Base-by-base conservation (phyloP, 2,329 filamentous ascomycete genomes). In the Chaetomium sp. region DNA sequence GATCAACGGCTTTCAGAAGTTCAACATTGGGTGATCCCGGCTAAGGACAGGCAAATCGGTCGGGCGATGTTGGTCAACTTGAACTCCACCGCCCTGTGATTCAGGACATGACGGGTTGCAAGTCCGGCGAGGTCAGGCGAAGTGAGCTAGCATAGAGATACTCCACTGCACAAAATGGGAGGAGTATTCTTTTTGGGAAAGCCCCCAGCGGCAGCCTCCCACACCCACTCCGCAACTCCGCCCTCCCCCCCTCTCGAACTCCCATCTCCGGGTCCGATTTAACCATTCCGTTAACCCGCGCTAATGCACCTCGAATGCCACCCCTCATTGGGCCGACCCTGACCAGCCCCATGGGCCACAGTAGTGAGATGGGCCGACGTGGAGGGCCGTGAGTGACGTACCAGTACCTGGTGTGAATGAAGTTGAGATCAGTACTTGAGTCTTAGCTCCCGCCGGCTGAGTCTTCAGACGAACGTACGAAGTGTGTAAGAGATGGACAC, bases 1-100 rank as follows among this genome's bases (percentile, higher is more conserved):
- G n/a, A 78, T 78, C 25, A 71, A 71, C 50, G 73, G 72, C 1
- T 77, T 78, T 60, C 72, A 75, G 54, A 73, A 71, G 10, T 71
- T 76, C 64, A 72, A 74, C 50, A 67, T 76, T 23, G 64, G 61
- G 6, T 65, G 31, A 6, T 31, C 25, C 27, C 10, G 31, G 13
- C 1, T 27, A 42, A 49, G 33, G 35, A 31, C 35, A 35, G 35
- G 23, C 50, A 23, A 13, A 21, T 42, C 47, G 19, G 16, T 16
- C 23, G 27, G 27, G 2, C 21, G 31, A 25, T 16, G 10, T 29
- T n/a, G 21, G 47, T 23, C 29, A 35, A 25, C 23, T n/a, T 13
- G n/a, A 21, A 47, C 45, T 23, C 23, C 38, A 47, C 33, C 6
- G 23, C 31, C 13, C 19, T 16, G 29, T 16, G 29, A 19, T 35